A percentile compares a stretch with the other conserved stretches of the same genome.
phyloP scores from a whole-genome alignment of 306 rosid species.

The Castanea mollissima region DNA sequence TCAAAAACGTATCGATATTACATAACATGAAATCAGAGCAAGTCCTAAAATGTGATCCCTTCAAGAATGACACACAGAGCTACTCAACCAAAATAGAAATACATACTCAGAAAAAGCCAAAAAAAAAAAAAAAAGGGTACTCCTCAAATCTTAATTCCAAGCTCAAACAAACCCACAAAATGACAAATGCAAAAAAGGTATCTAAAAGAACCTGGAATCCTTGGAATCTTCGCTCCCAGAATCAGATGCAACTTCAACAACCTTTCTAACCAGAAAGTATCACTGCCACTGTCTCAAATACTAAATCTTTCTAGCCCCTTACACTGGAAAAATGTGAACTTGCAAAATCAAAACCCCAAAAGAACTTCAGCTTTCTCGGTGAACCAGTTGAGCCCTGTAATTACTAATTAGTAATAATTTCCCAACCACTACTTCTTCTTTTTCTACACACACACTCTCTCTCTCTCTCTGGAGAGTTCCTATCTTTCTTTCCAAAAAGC shows the following conservation, averaged over 20 bases:
- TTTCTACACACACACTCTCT: not conserved
- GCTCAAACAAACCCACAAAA: slow-evolving; percentile 7
- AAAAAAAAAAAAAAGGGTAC: not conserved
- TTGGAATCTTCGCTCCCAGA: slow-evolving; percentile 6
- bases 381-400: not conserved
- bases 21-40: slow-evolving; percentile 4
- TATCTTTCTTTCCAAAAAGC: not conserved
- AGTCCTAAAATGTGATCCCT: slow-evolving; percentile 13
- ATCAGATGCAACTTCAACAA: not conserved
- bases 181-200: slow-evolving; percentile 17
- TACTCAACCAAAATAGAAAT: not conserved
- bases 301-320: slow-evolving; percentile 1
- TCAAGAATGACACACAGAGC: not conserved
- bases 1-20: not conserved
- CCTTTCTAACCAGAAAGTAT: not conserved
- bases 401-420: not conserved
- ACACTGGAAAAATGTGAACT: not conserved
- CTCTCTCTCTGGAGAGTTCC: not conserved
- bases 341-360: not conserved
- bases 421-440: too few species aligned
- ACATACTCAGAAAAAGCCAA: not conserved
- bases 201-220: not conserved
- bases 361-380: not conserved
- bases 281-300: not conserved
- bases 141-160: not conserved